Evolutionary conservation across 306 rosid species (phyloP).

Genomic region (Prunus mume): DNA sequence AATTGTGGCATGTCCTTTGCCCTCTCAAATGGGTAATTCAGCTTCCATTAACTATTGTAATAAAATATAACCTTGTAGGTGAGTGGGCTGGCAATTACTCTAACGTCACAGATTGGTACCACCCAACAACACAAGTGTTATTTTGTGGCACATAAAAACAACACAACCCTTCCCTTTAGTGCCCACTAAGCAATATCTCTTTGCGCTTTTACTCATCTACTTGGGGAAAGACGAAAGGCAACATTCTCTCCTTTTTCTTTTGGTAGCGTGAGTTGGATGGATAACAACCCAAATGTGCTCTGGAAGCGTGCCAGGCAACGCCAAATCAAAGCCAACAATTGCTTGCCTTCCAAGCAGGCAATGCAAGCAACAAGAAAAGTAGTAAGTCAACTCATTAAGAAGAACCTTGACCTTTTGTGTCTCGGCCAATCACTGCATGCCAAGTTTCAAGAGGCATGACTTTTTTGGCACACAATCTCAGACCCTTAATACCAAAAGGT

Average conservation of each 20-base stretch:
- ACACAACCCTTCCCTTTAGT: neutral
- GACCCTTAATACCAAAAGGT: neutral
- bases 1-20: neutral
- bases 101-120: neutral
- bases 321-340: neutral
- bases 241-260: neutral
- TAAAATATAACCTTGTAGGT: neutral
- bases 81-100: neutral
- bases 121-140: neutral
- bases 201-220: neutral
- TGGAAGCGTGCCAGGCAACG: neutral
- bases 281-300: neutral
- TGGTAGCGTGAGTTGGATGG: no score
- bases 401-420: neutral
- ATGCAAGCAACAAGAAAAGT: neutral
- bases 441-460: neutral
- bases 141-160: neutral
- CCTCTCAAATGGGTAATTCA: neutral
- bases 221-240: neutral
- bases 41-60: neutral
- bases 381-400: neutral
- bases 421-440: neutral
- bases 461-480: neutral
- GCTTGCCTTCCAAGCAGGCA: constrained; percentile 14
- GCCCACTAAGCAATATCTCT: neutral